Evolutionary conservation across 2,329 filamentous ascomycete species (phyloP), one percentile per base, ranked within the genome.

Genomic region (Microthyrium microscopicum): DNA sequence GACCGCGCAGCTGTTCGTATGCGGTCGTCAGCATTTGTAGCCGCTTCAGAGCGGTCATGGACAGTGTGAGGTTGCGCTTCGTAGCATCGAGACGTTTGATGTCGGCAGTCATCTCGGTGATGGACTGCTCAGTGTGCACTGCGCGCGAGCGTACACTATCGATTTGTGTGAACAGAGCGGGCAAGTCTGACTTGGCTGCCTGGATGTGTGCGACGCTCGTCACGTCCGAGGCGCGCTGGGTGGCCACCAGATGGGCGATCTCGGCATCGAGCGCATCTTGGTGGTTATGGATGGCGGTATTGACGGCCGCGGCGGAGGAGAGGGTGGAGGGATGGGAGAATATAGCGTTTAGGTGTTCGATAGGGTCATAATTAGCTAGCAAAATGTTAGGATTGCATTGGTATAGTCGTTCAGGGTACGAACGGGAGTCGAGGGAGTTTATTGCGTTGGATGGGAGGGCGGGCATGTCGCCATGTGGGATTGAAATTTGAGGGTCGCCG

Each of bases 1-100:
- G 63, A 3, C 74, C 80, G 38, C 80, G 71, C 37, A 98, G 66
- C 59, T 98, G 89, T 52, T 95, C 89, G 57, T 95, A 98, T n/a
- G 89, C 89, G 3, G 89, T 95, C 4, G 89, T 95, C 51, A 98
- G 62, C 89, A 98, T 98, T 64, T 98, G 89, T 46, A 98, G 66
- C 29, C 89, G 70, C 62, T 98, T 98, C 48, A 98, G 64, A 16
- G 87, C 87, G 27, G 89, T 98, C 89, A 98, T 98, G 43, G 84
- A 94, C 34, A 92, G 67, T 7, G 89, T 94, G 40, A 98, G 66
- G 56, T 98, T 98, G 55, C 78, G 78, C 64, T 98, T 98, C 24
- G 89, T 94, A 54, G 80, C 81, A 57, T 98, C 89, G 42, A 98
- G 68, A 44, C 87, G 76, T 62, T 98, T 98, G 54, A 98, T 98